Evolutionary conservation across 2,329 filamentous ascomycete genomes (phyloP).

Genomic region (Fusarium sp.): DNA sequence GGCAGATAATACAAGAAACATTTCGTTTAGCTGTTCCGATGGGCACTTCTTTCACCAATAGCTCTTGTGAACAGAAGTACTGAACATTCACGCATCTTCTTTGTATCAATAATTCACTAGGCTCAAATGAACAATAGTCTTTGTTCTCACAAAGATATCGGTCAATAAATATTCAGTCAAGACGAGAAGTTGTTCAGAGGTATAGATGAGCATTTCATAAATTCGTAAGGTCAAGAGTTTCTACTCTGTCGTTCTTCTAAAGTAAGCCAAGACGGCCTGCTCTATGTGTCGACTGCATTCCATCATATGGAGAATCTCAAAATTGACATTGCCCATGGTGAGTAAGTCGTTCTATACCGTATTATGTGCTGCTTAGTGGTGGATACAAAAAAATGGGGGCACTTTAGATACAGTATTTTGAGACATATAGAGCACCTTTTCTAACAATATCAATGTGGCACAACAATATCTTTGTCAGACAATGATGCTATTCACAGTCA

Average conservation of each 20-base stretch:
- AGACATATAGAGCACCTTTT: background rate
- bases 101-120: background rate
- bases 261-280: background rate
- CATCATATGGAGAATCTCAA: background rate
- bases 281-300: background rate
- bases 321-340: background rate
- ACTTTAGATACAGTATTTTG: too few relatives aligned
- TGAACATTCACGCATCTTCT: background rate
- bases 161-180: background rate
- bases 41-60: background rate
- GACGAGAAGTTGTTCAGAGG: background rate
- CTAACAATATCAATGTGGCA: background rate
- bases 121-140: background rate
- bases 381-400: background rate
- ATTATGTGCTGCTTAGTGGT: background rate
- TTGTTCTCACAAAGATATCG: background rate
- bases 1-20: background rate
- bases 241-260: background rate
- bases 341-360: background rate
- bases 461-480: background rate
- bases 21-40: background rate
- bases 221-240: background rate
- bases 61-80: too few relatives aligned
- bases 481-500: conserved; percentile 15
- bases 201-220: background rate